phyloP scores from a whole-genome alignment of 169 alveolate species.

The Plasmodium ovale region DNA sequence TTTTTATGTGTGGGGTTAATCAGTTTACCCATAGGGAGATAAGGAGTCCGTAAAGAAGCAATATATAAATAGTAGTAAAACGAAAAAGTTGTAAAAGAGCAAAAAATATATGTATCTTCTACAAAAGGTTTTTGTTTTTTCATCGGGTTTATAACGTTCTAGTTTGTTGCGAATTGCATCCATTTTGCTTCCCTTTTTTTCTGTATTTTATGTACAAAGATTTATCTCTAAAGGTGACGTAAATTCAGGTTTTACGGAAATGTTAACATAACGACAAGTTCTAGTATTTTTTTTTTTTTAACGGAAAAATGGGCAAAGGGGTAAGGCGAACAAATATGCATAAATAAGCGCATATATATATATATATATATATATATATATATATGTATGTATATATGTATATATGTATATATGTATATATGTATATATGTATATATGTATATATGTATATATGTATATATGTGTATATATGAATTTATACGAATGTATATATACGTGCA shows the following conservation, averaged over 20 bases:
- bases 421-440: not conserved
- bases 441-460: conserved; percentile 2
- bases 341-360: too few relatives aligned
- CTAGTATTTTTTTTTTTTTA: too few relatives aligned
- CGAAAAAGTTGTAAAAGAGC: conserved; percentile 31
- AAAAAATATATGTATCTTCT: conserved; percentile 42
- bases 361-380: too few relatives aligned
- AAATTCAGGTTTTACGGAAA: too few relatives aligned
- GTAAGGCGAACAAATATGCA: too few relatives aligned
- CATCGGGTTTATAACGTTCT: conserved; percentile 65
- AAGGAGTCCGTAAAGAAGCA: conserved; percentile 31
- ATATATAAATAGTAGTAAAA: conserved; percentile 47
- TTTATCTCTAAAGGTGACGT: not conserved
- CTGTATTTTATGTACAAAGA: not conserved
- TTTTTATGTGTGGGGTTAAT: not conserved
- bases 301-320: too few relatives aligned
- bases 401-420: not conserved
- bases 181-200: conserved; percentile 25
- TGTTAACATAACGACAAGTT: too few relatives aligned
- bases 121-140: conserved; percentile 31
- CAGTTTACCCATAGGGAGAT: conserved; percentile 48
- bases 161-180: conserved; percentile 31
- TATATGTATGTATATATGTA: too few relatives aligned
- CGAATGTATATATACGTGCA: not conserved
- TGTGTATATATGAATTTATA: not conserved